phyloP scores from a whole-genome alignment of 352 stramenopile genomes.

The Globisporangium okanoganense region DNA sequence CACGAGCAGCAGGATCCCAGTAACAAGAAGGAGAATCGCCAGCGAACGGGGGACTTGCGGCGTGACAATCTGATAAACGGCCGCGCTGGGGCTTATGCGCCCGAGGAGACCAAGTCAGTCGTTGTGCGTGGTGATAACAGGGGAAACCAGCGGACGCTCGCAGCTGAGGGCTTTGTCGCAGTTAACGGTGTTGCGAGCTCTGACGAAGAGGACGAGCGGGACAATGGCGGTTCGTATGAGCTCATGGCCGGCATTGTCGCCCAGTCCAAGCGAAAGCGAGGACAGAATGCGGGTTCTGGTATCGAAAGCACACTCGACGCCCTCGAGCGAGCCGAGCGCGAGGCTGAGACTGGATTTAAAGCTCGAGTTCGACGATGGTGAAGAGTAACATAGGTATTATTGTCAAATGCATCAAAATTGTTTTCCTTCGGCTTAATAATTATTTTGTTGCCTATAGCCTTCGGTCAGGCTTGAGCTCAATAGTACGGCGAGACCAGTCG shows the following conservation, averaged over 20 bases:
- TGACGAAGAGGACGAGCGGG: slow-evolving; percentile 21
- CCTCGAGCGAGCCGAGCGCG: neutral
- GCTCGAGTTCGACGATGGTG: neutral
- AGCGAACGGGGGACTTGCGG: slow-evolving; percentile 32
- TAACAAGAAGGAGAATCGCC: slow-evolving; percentile 13
- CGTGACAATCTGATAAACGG: slow-evolving; percentile 41
- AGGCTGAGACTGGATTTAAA: neutral
- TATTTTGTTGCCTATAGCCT: slow-evolving; percentile 5
- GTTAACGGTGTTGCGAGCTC: slow-evolving; percentile 46
- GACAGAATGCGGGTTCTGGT: no score
- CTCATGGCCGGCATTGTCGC: neutral
- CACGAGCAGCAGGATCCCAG: neutral
- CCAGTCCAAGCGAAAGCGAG: neutral
- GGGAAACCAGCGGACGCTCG: slow-evolving; percentile 19
- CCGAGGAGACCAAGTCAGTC: slow-evolving; percentile 43
- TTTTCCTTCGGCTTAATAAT: neutral
- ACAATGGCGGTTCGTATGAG: neutral
- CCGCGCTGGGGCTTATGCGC: slow-evolving; percentile 40
- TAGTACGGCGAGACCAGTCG: slow-evolving; percentile 25
- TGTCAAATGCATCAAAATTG: neutral
- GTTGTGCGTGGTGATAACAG: slow-evolving; percentile 24
- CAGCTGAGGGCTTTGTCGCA: slow-evolving; percentile 45
- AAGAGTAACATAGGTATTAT: no score
- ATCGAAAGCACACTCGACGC: neutral
- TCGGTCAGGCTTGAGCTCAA: slow-evolving; percentile 23